Percentiles rank a stretch among this genome's conserved stretches.
phyloP scores from a whole-genome alignment of 2,329 filamentous ascomycete species.

The Botrytis byssoidea region DNA sequence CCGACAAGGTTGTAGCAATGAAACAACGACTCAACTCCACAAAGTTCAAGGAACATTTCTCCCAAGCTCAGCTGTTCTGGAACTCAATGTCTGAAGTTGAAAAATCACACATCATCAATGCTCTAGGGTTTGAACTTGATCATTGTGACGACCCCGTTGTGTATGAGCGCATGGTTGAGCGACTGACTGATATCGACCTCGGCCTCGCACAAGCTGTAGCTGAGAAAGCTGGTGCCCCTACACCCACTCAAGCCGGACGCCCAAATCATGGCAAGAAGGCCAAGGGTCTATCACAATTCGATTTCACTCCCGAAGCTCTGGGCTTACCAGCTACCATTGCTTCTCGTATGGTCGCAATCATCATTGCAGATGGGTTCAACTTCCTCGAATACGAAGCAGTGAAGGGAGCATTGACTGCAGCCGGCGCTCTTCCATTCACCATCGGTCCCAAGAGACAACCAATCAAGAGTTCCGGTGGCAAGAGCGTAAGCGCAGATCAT shows the following conservation, averaged over 20 bases:
- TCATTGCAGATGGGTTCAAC: constrained; percentile 78
- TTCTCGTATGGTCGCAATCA: constrained; percentile 69
- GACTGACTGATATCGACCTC: constrained; percentile 71
- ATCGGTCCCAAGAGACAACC: constrained; percentile 67
- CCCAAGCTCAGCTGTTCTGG: constrained; percentile 79
- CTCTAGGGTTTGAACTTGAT: constrained; percentile 70
- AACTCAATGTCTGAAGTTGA: constrained; percentile 71
- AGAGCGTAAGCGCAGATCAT: constrained; percentile 67
- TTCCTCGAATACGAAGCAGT: constrained; percentile 62
- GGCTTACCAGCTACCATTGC: constrained; percentile 60
- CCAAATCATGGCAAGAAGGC: constrained; percentile 66
- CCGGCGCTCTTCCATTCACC: constrained; percentile 67
- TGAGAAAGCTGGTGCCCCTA: constrained; percentile 64
- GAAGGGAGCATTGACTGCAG: constrained; percentile 59
- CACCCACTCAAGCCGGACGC: constrained; percentile 51
- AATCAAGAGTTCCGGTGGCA: constrained; percentile 46
- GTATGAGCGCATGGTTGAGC: constrained; percentile 66
- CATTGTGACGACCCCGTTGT: constrained; percentile 79
- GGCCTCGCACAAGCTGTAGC: constrained; percentile 67
- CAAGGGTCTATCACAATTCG: constrained; percentile 66
- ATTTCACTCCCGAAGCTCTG: constrained; percentile 56
- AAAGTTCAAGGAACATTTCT: constrained; percentile 77
- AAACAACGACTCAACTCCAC: constrained; percentile 66
- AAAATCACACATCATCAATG: constrained; percentile 58
- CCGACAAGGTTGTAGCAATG: constrained; percentile 63